phyloP scores from a whole-genome alignment of 2,329 filamentous ascomycete species.

The Nemania abortiva region DNA sequence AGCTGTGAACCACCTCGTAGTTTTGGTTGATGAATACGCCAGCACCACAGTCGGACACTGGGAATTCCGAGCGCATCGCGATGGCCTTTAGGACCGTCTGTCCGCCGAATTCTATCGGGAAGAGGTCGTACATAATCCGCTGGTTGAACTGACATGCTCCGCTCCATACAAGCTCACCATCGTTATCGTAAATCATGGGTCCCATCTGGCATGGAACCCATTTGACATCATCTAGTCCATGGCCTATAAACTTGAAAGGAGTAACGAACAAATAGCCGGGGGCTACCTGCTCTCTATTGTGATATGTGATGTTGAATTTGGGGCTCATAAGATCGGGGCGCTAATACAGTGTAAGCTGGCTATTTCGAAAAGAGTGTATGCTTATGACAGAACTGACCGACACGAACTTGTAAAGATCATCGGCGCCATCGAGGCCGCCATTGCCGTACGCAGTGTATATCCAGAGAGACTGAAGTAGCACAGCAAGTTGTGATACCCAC shows the following conservation, averaged over 20 bases:
- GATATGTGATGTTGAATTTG: not conserved
- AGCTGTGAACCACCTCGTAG: constrained; percentile 28
- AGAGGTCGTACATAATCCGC: not conserved
- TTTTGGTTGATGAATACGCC: constrained; percentile 12
- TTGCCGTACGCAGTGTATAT: not conserved
- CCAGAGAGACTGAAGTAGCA: not conserved
- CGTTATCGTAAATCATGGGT: not conserved
- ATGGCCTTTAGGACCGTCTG: not conserved
- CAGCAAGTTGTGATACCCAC: not conserved
- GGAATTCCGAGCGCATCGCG: not conserved
- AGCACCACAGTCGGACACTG: not conserved
- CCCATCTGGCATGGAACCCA: not conserved
- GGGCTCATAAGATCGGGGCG: not conserved
- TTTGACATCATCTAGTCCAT: not conserved
- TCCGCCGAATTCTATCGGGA: not conserved
- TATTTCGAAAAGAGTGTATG: not conserved
- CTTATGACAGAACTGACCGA: not conserved
- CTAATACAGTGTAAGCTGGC: not conserved
- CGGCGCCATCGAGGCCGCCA: not conserved
- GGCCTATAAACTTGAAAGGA: not conserved
- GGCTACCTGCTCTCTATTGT: not conserved
- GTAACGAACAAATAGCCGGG: not conserved
- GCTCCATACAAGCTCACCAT: not conserved
- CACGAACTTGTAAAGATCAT: not conserved
- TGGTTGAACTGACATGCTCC: not conserved